phyloP scores from a whole-genome alignment of 805 yeast genomes.

The Lipomyces spencermartinsiae region DNA sequence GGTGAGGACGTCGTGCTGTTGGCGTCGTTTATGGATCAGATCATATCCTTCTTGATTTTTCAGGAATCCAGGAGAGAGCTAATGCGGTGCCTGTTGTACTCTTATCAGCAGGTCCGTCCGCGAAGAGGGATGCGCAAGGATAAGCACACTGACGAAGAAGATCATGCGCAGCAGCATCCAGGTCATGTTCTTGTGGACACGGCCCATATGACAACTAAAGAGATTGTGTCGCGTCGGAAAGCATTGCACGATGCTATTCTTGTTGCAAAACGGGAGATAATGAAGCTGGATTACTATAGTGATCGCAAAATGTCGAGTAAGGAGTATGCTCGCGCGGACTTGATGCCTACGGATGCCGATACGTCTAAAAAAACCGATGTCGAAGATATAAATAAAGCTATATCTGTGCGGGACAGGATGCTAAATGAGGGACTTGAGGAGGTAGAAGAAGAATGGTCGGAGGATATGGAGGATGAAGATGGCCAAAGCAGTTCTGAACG shows the following conservation, averaged over 20 bases:
- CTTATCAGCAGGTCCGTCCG: slow-evolving; percentile 27
- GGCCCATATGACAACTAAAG: slow-evolving; percentile 10
- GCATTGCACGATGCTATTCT: slow-evolving; percentile 33
- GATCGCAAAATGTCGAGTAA: slow-evolving; percentile 34
- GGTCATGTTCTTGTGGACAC: slow-evolving; percentile 25
- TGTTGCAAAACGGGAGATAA: slow-evolving; percentile 26
- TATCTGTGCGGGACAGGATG: slow-evolving; percentile 7
- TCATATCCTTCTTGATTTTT: slow-evolving; percentile 27
- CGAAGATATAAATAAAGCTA: not conserved
- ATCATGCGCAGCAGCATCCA: slow-evolving; percentile 21
- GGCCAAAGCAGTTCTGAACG: not conserved
- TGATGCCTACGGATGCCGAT: slow-evolving; percentile 8
- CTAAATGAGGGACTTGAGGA: slow-evolving; percentile 27
- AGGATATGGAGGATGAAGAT: slow-evolving; percentile 7
- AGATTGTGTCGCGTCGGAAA: slow-evolving; percentile 18
- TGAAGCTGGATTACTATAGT: slow-evolving; percentile 32
- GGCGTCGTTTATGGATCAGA: slow-evolving; percentile 29
- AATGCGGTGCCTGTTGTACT: slow-evolving; percentile 29
- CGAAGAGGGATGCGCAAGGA: not conserved
- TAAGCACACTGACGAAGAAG: not conserved
- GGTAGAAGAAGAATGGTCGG: slow-evolving; percentile 23
- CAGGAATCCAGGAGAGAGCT: slow-evolving; percentile 37
- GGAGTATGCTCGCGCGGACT: slow-evolving; percentile 30
- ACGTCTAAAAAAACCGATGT: not conserved
- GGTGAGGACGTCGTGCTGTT: slow-evolving; percentile 32